Evolutionary conservation across 2,329 filamentous ascomycete species (phyloP).

Genomic region (Helotiales sp.): DNA sequence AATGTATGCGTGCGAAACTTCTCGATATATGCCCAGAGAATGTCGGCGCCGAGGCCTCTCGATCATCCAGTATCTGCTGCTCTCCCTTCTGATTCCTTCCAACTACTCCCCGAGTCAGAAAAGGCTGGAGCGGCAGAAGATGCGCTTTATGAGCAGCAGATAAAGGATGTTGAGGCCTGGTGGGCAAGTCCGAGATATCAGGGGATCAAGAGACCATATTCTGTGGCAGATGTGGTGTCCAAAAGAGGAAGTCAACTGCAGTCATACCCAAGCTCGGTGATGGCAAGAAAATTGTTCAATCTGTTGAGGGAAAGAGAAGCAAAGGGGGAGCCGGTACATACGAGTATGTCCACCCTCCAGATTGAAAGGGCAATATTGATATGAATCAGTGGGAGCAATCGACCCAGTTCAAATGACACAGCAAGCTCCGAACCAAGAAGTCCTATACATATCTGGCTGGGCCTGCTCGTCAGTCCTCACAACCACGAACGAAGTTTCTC

Average conservation of each 20-base stretch:
- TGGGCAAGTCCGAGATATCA: conserved; percentile 83
- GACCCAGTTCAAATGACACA: conserved; percentile 99
- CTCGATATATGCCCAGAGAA: conserved; percentile 26
- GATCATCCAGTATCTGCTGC: conserved; percentile 29
- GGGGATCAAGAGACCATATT: conserved; percentile 90
- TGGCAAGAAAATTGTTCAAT: conserved; percentile 94
- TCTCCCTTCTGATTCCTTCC: conserved; percentile 70
- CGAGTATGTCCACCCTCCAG: conserved; percentile 59
- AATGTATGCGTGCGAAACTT: conserved; percentile 21
- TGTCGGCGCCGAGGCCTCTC: conserved; percentile 28
- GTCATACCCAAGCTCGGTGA: conserved; percentile 86
- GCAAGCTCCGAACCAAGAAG: conserved; percentile 92
- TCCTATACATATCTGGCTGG: conserved; percentile 96
- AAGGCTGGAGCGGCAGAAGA: conserved; percentile 84
- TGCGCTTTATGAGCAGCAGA: conserved; percentile 77
- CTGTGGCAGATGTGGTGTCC: conserved; percentile 85
- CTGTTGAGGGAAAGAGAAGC: conserved; percentile 76
- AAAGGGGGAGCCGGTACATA: conserved; percentile 87
- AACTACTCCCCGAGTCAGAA: conserved; percentile 73
- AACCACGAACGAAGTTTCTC: conserved; percentile 93
- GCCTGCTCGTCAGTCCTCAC: conserved; percentile 93
- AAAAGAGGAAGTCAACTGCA: conserved; percentile 89
- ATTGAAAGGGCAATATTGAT: conserved; percentile 15
- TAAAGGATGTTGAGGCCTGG: conserved; percentile 86
- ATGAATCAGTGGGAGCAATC: conserved; percentile 79